Percentiles rank a stretch among this genome's conserved stretches.
phyloP scores from a whole-genome alignment of 331 rosid genomes.

The Quercus phellos region DNA sequence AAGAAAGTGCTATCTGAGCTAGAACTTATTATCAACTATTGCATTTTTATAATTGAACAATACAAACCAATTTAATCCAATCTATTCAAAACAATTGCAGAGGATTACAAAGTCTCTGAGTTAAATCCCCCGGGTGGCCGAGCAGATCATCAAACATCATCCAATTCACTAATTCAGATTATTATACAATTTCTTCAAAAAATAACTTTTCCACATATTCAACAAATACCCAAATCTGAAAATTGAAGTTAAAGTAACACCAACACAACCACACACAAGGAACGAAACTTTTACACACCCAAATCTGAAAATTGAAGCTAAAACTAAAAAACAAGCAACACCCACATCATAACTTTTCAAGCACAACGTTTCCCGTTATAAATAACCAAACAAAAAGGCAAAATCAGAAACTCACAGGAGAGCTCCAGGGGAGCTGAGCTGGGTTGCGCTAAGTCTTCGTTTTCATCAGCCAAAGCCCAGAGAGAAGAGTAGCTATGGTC shows the following conservation, averaged over 20 bases:
- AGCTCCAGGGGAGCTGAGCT: slow-evolving; percentile 43
- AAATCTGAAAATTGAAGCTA: too few relatives aligned
- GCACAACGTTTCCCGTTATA: neutral
- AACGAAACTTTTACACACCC: too few relatives aligned
- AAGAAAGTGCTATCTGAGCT: too few relatives aligned
- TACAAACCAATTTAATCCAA: neutral
- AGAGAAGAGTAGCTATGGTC: slow-evolving; percentile 66
- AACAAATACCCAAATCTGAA: too few relatives aligned
- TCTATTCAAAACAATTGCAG: neutral
- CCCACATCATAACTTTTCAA: too few relatives aligned
- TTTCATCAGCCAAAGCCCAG: slow-evolving; percentile 60
- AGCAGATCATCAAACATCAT: neutral
- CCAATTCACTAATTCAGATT: neutral
- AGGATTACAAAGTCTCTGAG: neutral
- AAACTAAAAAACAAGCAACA: too few relatives aligned
- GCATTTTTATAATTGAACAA: neutral
- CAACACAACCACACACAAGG: too few relatives aligned
- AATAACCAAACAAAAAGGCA: neutral
- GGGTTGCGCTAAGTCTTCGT: slow-evolving; percentile 24
- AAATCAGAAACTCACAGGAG: slow-evolving; percentile 49
- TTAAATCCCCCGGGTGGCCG: neutral
- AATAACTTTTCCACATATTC: too few relatives aligned
- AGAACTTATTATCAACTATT: neutral
- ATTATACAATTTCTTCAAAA: neutral
- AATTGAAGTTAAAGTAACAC: too few relatives aligned